Base-by-base conservation (phyloP, 306 rosid genomes). In the Mimosa pudica region DNA sequence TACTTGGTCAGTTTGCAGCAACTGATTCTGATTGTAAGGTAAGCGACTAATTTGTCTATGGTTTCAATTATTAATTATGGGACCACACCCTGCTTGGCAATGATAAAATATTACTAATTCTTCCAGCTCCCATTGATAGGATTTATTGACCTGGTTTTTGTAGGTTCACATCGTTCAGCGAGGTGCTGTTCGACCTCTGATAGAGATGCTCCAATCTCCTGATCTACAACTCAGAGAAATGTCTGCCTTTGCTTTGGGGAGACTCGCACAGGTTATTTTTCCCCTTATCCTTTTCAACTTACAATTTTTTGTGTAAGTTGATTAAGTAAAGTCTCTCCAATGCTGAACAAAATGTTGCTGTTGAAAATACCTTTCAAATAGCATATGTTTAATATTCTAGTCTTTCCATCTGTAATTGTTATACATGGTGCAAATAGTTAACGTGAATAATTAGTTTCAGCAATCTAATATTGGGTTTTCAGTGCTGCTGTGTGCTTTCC, bases 21-120 rank as follows among this genome's bases (percentile, higher is more conserved):
- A 95, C 99, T 47, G 99, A 95, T 89, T 95, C 98, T 44, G 99
- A 93, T 80, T 93, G 99, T 83, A 95, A 95, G 96, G 99, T 93
- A 82, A 76, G 80, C 61, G 36, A 55, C 17, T 64, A 30, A 76
- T 32, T 73, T 76, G 85, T 49, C 45, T 42, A 17, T 76, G 54
- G 73, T 77, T 69, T 24, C 10, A 20, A 55, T 54, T 66, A 74
- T 78, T 54, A 47, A 62, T 42, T 62, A 64, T 78, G 76, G 75
- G 77, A 65, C 20, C 70, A 33, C 62, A 52, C 70, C 51, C 36
- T 77, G 69, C 77, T 36, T 81, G 54, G 3, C 72, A 67, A 44
- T 70, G 36, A 44, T 68, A 20, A 68, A 30, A 68, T 60, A 38
- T 38, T 38, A 38, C 41, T 38, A 38, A 55, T 48, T 64, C 67